phyloP scores from a whole-genome alignment of 164 flowering plant genomes.

The Tetracentron sinense region DNA sequence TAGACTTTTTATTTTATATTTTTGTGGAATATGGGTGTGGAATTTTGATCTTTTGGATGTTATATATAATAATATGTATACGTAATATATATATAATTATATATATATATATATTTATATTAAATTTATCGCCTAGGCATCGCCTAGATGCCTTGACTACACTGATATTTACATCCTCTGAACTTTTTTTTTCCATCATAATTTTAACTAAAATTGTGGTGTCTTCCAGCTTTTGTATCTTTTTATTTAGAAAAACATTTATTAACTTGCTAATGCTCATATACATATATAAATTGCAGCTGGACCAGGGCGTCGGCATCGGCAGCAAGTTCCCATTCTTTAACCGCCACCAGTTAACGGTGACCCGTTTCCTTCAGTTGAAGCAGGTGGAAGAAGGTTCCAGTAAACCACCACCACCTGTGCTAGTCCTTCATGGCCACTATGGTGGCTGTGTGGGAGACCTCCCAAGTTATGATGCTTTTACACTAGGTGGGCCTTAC shows the following conservation, averaged over 20 bases:
- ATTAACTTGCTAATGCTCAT: background rate
- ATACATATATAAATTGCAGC: constrained; percentile 42
- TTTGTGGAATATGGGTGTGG: too few relatives aligned
- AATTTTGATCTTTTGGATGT: too few relatives aligned
- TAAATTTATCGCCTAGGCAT: too few relatives aligned
- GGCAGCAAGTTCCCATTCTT: constrained; percentile 94
- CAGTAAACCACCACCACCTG: constrained; percentile 90
- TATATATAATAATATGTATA: too few relatives aligned
- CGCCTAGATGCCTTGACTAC: too few relatives aligned
- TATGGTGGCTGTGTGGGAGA: constrained; percentile 99
- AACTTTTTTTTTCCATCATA: too few relatives aligned
- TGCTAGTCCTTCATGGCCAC: constrained; percentile 91
- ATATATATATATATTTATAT: too few relatives aligned
- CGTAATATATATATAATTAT: too few relatives aligned
- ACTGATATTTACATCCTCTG: too few relatives aligned
- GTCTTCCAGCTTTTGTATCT: background rate
- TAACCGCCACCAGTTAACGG: constrained; percentile 89
- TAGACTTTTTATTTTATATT: too few relatives aligned
- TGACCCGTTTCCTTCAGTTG: constrained; percentile 77
- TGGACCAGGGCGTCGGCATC: constrained; percentile 92
- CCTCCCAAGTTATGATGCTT: constrained; percentile 98
- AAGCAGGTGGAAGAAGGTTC: constrained; percentile 91
- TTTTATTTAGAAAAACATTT: background rate
- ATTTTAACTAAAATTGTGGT: background rate
- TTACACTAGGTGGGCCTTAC: constrained; percentile 96